These are phyloP conservation scores for Psilocybe azurescens DNA, from an alignment of 768 basidiomycete species.

Conservation along the genomic window DNA sequence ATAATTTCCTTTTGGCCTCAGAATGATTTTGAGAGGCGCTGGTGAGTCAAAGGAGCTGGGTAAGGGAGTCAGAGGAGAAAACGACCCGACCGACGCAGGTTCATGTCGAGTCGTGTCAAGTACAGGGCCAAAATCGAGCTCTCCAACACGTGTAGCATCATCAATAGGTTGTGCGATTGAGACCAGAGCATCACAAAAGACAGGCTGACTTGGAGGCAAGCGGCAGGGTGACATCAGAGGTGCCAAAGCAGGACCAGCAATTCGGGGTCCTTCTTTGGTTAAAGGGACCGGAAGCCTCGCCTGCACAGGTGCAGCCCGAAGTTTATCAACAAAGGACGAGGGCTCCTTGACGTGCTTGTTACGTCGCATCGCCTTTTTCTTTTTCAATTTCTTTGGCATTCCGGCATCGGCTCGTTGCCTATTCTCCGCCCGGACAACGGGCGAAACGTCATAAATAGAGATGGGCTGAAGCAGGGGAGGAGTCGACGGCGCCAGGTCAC, in stretches of 20 bases:
- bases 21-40: constrained; percentile 20
- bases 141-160: not conserved
- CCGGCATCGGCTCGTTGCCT: constrained; percentile 19
- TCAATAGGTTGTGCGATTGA: not conserved
- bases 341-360: constrained; percentile 9
- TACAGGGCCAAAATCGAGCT: not conserved
- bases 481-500: not conserved
- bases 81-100: constrained; percentile 10
- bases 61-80: constrained; percentile 35
- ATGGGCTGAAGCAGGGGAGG: not conserved
- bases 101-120: not conserved
- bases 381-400: constrained; percentile 7
- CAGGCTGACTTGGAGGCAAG: constrained; percentile 5
- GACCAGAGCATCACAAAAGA: not conserved
- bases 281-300: constrained; percentile 1
- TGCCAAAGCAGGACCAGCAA: not conserved
- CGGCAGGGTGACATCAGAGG: constrained; percentile 25
- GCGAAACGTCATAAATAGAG: constrained; percentile 34
- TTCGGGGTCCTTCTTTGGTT: not conserved
- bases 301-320: constrained; percentile 15
- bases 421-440: constrained; percentile 20
- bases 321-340: constrained; percentile 25
- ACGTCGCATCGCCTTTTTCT: constrained; percentile 16
- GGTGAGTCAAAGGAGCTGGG: constrained; percentile 20
- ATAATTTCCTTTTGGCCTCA: constrained; percentile 20